Conservation (phyloP, 2,329 filamentous ascomycete genomes). For the Fusarium musae region DNA sequence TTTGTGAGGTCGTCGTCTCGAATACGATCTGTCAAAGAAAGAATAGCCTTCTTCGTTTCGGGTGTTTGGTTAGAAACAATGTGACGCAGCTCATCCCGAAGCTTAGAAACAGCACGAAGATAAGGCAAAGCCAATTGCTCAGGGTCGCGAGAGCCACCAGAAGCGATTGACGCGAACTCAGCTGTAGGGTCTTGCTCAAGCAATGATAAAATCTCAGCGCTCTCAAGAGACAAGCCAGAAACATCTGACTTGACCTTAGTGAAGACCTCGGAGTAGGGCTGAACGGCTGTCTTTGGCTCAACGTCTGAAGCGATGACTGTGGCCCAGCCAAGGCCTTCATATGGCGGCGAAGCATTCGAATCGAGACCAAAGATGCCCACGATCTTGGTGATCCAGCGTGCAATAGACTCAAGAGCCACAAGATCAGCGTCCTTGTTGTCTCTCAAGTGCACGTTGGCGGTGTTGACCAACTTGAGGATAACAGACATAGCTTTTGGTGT, state of each 20-base stretch:
- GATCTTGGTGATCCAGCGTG: constrained; percentile 84
- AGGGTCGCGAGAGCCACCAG: constrained; percentile 60
- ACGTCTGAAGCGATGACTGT: constrained; percentile 54
- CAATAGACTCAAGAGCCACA: constrained; percentile 65
- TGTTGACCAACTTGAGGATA: constrained; percentile 81
- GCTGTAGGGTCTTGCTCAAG: constrained; percentile 56
- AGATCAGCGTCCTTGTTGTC: constrained; percentile 60
- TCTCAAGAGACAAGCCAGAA: constrained; percentile 59
- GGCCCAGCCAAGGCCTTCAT: constrained; percentile 68
- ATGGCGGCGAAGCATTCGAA: constrained; percentile 64
- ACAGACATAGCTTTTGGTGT: constrained; percentile 81
- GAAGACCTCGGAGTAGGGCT: constrained; percentile 60
- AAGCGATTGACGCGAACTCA: constrained; percentile 60
- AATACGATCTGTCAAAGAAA: constrained; percentile 81
- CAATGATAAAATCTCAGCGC: constrained; percentile 56
- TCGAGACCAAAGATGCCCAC: constrained; percentile 88
- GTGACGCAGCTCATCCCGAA: constrained; percentile 71
- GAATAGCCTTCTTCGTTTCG: constrained; percentile 74
- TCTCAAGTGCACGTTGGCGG: constrained; percentile 73
- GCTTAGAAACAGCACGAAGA: constrained; percentile 63
- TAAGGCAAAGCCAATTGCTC: constrained; percentile 67
- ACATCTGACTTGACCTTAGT: constrained; percentile 59
- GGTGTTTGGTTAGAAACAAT: constrained; percentile 60
- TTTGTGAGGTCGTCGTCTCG: constrained; percentile 85
- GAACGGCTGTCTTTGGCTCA: constrained; percentile 58